Evolutionary conservation across 2,329 filamentous ascomycete genomes (phyloP), one percentile per base, ranked within the genome.

Genomic region (Beauveria medogensis): DNA sequence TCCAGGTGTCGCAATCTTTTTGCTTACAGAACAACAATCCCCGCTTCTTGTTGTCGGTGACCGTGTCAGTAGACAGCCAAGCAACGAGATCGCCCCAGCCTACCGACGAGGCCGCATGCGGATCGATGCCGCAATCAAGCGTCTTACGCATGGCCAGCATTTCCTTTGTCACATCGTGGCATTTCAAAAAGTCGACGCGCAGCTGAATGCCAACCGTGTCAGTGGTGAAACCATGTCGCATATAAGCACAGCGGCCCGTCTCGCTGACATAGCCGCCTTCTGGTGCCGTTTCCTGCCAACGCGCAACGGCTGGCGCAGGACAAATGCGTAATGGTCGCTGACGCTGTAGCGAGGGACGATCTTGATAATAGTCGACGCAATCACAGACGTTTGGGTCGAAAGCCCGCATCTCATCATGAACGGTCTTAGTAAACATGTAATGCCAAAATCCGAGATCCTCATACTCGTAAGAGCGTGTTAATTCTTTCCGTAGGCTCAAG

Each of bases 391-490:
- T 56, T 9, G 54, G 54, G 26, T 56, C 54, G 20, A 56, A 56
- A 24, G 28, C 28, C 12, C 6, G 54, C 18, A 56, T 56, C 43
- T 47, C 54, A 28, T 56, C 43, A 1, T 3, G 0, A 10, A 0
- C 5, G 0, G 54, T 26, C 3, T n/a, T 18, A 16, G 3, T 18
- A 24, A 46, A 14, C 12, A 56, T 18, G 0, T 0, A 3, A 28
- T 34, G 3, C 54, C 41, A 56, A 37, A 5, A 2, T 10, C 24
- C 26, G 12, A 46, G 3, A 34, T 24, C 41, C 2, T 9, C 0
- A 41, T 34, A 5, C 26, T 1, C 0, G 18, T 5, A 0, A 9
- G n/a, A 8, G n/a, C 16, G 41, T 16, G 0, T 3, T 1, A 56
- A 12, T 24, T 56, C 41, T 10, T 26, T 22, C 3, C 54, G 41